Base-by-base conservation (phyloP, 805 yeast genomes). In the Kockiozyma suomiensis region DNA sequence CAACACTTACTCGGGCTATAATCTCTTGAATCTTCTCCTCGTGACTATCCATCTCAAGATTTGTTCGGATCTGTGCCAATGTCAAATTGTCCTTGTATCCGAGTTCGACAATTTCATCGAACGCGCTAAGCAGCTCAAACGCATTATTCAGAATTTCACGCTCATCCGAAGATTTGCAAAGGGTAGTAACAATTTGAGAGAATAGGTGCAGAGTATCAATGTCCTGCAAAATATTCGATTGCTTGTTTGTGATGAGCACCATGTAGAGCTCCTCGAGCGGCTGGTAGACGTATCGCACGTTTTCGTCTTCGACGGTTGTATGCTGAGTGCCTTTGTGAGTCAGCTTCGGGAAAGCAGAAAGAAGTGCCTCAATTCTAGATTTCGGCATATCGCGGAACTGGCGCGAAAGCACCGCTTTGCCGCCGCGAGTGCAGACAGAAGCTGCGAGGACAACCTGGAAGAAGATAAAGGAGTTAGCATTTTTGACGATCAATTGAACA, bases 21-120 rank as follows among this genome's bases (percentile, higher is more conserved):
- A 94, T 92, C 73, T 94, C 97, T 79, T 94, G 98, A 72, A 96
- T 93, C 79, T 90, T 93, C 77, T 94, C 99, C 76, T 94, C 99
- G 74, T 94, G 97, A 42, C 96, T 88, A 76, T 94, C 98, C 98
- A 94, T 93, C 72, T 90, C 93, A 78, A 94, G 79, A 76, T 89
- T 93, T 12, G 96, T 89, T 73, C 83, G 85, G 65, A 94, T 88
- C 77, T 94, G 98, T 61, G 85, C 74, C 66, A 87, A 73, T 0
- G 94, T 84, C 66, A 93, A 78, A 74, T 90, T 88, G 74, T 94
- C 99, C 66, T 89, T 85, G 78, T 87, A 90, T 17, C 99, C 99
- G 76, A 90, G 79, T 54, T 85, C 85, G 68, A 94, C 85, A 57
- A 94, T 88, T 76, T 94, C 99, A 74, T 94, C 99, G 70, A 94